phyloP scores from a whole-genome alignment of 2,329 filamentous ascomycete species.

The Pseudocercospora fijiensis region DNA sequence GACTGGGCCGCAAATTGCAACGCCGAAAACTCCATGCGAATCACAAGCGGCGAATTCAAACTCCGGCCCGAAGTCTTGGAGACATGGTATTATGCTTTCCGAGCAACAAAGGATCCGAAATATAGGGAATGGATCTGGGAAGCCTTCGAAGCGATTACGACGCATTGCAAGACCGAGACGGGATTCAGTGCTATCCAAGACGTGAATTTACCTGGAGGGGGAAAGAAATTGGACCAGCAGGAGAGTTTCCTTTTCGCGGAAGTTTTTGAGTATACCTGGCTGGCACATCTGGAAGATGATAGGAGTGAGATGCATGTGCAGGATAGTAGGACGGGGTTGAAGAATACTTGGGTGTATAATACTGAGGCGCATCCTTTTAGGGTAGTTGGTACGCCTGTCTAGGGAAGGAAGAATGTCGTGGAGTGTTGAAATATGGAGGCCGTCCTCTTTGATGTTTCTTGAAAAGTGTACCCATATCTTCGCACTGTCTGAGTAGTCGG shows the following conservation, averaged over 20 bases:
- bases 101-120: constrained; percentile 33
- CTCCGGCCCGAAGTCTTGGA: constrained; percentile 36
- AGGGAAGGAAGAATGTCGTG: not conserved
- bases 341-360: constrained; percentile 36
- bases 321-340: constrained; percentile 22
- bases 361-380: constrained; percentile 37
- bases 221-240: constrained; percentile 23
- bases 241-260: constrained; percentile 33
- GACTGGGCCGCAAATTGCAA: constrained; percentile 17
- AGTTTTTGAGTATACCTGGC: constrained; percentile 32
- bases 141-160: constrained; percentile 28
- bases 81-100: constrained; percentile 38
- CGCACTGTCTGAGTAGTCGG: too few relatives aligned
- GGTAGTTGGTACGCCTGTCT: constrained; percentile 21
- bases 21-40: constrained; percentile 18
- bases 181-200: constrained; percentile 31
- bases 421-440: too few relatives aligned
- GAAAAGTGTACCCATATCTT: not conserved
- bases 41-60: constrained; percentile 21
- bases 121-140: constrained; percentile 34
- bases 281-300: constrained; percentile 29
- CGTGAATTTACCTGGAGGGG: constrained; percentile 27
- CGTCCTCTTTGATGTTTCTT: too few relatives aligned
- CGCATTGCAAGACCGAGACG: constrained; percentile 28
- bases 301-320: constrained; percentile 22